Base-by-base conservation (phyloP, 2,329 filamentous ascomycete genomes). In the Fusarium torulosum region DNA sequence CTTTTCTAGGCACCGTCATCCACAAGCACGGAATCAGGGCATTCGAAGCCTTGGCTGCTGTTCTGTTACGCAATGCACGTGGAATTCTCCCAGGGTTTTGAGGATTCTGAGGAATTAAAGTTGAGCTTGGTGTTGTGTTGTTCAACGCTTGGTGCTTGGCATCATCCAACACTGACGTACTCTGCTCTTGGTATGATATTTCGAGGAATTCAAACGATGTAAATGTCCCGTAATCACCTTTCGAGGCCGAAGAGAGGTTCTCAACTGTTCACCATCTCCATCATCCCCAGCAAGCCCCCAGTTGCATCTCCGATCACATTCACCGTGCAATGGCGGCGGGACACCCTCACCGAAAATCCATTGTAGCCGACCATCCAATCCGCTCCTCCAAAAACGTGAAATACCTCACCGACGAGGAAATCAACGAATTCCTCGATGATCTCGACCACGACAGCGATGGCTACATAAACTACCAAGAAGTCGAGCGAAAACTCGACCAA, bases 401-500 rank as follows among this genome's bases (percentile, higher is more conserved):
- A 40, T 80, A 77, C 45, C 76, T 84, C 44, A 78, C 74, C 44
- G 79, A 85, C 49, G 77, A 82, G 8, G 85, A 88, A 68, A 84
- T 87, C 45, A 74, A 81, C 8, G 72, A 78, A 6, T 88, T 88
- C 53, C 76, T 88, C 40, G 78, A 85, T 58, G 82, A 84, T 29
- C 75, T 88, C 4, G 85, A 87, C 68, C 79, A 80, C 63, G 79
- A 87, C 60, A 78, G 79, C 20, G 81, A 87, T 71, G 85, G 85
- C 14, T 77, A 76, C 66, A 83, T 88, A 57, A 81, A 83, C 56
- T 86, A 86, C 69, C 73, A 73, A 53, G 85, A 87, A 65, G 70
- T 87, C 29, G 84, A 86, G 68, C 76, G 75, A 6, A 86, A 86
- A 62, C 79, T 88, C 3, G 83, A 87, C 40, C 74, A 83, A 38